Base-by-base conservation (phyloP, 495 filamentous ascomycete genomes). In the Penicillium mononematosum region DNA sequence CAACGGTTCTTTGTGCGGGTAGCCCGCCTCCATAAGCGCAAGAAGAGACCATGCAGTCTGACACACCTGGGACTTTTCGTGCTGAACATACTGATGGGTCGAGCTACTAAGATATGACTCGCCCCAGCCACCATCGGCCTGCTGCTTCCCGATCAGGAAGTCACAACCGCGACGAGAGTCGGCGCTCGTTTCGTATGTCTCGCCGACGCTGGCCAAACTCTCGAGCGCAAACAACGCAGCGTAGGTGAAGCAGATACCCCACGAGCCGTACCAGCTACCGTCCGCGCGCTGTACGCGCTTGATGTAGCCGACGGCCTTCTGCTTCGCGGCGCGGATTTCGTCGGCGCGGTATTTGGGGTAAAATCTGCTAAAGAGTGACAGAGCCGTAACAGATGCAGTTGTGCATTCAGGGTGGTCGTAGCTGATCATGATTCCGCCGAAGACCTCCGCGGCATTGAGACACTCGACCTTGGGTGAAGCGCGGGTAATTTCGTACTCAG, bases 361-460 rank as follows among this genome's bases (percentile, higher is more conserved):
- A 64, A 86, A 83, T 59, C 88, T 84, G 57, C 81, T 80, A 77
- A 98, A 98, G 5, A 92, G 77, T 0, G 85, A 87, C 1, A 98
- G 79, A 1, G 88, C 91, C 3, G 91, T 96, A n/a, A 98, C 88
- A 5, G 91, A 89, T 3, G 94, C 92, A 2, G 95, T 97, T 2
- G 94, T 98, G 72, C 95, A 98, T 69, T 98, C 94, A 1, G 93
- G 92, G 61, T 98, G 96, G 64, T 96, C 91, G 69, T 98, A 98
- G 58, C 96, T 91, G 38, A 98, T 87, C 94, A 98, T 98, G 70
- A 98, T 98, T 12, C 86, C 82, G 16, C 92, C 95, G 66, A 98
- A 98, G 0, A 98, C 93, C 67, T 98, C 95, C 16, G 94, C 95
- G 2, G 91, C 93, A 66, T 98, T 98, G 5, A 98, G 79, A 63